These are phyloP conservation scores for Silene coronaria DNA, from an alignment of 179 eudicot genomes.

Conservation along the genomic window DNA sequence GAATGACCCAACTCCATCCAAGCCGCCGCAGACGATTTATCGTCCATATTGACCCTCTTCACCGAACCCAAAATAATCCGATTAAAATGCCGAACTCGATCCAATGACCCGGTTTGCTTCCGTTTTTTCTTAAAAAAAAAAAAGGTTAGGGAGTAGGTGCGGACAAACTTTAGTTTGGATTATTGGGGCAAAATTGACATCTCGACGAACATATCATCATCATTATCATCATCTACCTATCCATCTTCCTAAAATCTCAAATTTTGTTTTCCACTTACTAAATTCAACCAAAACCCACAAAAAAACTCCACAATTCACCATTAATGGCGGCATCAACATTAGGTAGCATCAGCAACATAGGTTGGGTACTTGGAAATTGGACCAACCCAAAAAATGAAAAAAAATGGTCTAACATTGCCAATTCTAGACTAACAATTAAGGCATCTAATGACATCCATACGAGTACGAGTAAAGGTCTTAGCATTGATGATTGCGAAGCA, in stretches of 20 bases:
- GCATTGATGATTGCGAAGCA: constrained; percentile 81
- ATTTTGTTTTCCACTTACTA: too few species aligned
- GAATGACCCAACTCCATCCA: too few species aligned
- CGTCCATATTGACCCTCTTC: too few species aligned
- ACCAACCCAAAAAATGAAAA: background rate
- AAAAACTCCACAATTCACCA: background rate
- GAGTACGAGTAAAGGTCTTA: constrained; percentile 15
- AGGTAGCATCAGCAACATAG: constrained; percentile 11
- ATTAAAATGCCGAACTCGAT: too few species aligned
- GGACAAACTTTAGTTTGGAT: too few species aligned
- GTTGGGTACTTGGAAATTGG: background rate
- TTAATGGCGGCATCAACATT: constrained; percentile 9
- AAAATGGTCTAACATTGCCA: background rate
- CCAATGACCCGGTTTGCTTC: too few species aligned
- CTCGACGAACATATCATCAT: background rate
- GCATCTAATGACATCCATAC: constrained; percentile 38
- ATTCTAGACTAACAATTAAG: constrained; percentile 30
- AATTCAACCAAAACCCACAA: too few species aligned
- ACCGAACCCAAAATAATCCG: too few species aligned
- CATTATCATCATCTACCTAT: background rate
- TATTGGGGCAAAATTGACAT: background rate
- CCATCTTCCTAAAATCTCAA: background rate
- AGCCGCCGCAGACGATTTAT: too few species aligned
- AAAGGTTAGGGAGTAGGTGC: too few species aligned
- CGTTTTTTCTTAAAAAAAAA: too few species aligned